Evolutionary conservation across 192 early-diverging fungal species (phyloP).

Genomic region (Jimgerdemannia lactiflua): DNA sequence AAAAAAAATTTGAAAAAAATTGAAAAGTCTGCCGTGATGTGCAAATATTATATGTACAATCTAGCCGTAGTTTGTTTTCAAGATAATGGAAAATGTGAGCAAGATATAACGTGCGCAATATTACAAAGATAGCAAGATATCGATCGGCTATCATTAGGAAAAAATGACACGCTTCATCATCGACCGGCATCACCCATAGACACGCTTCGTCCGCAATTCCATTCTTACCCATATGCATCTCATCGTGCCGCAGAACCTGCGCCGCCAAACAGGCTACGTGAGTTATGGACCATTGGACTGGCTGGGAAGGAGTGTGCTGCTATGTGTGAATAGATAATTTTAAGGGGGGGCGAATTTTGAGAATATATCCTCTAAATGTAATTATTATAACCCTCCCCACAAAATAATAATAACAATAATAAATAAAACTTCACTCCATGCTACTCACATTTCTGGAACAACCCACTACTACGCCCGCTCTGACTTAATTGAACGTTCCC

Average conservation of each 20-base stretch:
- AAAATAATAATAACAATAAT: not conserved
- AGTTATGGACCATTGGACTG: not conserved
- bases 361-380: not conserved
- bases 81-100: too few relatives aligned
- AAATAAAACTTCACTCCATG: not conserved
- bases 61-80: too few relatives aligned
- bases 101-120: too few relatives aligned
- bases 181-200: too few relatives aligned
- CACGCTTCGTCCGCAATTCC: too few relatives aligned
- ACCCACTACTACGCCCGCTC: not conserved
- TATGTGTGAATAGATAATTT: not conserved
- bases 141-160: too few relatives aligned
- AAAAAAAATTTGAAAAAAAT: constrained; percentile 7
- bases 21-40: not conserved
- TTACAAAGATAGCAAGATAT: too few relatives aligned
- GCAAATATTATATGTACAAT: too few relatives aligned
- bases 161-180: too few relatives aligned
- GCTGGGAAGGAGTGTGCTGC: not conserved
- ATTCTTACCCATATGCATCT: not conserved
- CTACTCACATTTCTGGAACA: not conserved
- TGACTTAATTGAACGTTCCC: not conserved
- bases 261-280: not conserved
- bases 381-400: not conserved
- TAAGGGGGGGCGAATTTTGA: too few relatives aligned
- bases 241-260: not conserved